A percentile compares a stretch with the other conserved stretches of the same genome.
phyloP scores from a whole-genome alignment of 345 rosid genomes.

The Sonneratia caseolaris region DNA sequence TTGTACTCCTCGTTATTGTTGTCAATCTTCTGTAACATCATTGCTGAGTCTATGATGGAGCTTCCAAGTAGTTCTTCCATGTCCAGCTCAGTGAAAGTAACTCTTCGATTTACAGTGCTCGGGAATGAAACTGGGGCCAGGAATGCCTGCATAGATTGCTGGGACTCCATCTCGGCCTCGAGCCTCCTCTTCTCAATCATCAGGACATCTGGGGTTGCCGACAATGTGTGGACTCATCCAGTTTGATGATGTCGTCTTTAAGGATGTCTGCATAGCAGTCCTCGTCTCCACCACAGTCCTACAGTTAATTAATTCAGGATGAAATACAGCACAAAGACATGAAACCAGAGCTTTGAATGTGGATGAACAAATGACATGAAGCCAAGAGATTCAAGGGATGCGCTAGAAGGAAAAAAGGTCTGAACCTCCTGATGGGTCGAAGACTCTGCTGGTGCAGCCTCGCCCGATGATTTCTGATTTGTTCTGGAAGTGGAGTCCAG shows the following conservation, averaged over 20 bases:
- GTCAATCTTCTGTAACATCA: not conserved
- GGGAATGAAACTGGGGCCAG: slow-evolving; percentile 9
- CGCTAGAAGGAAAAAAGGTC: not conserved
- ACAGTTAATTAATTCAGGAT: not conserved
- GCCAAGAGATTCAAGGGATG: no score
- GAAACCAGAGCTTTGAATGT: not conserved
- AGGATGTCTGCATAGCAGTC: slow-evolving; percentile 68
- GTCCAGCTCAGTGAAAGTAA: slow-evolving; percentile 12
- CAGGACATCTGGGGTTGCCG: not conserved
- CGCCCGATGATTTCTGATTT: slow-evolving; percentile 28
- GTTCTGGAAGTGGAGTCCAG: slow-evolving; percentile 35
- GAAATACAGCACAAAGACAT: not conserved
- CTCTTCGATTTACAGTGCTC: slow-evolving; percentile 19
- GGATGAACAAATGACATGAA: not conserved
- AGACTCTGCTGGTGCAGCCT: slow-evolving; percentile 30
- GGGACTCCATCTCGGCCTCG: slow-evolving; percentile 8
- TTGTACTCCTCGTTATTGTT: not conserved
- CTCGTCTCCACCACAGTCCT: slow-evolving; percentile 38
- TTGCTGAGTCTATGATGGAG: not conserved
- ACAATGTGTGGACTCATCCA: slow-evolving; percentile 32
- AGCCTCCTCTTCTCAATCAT: slow-evolving; percentile 16
- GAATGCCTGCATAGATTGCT: slow-evolving; percentile 4
- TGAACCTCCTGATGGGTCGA: slow-evolving; percentile 38
- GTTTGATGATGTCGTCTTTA: slow-evolving; percentile 67
- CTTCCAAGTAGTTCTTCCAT: not conserved